These are phyloP conservation scores for Moelleriella libera DNA, from an alignment of 2,329 filamentous ascomycete species.

Conservation along the genomic window DNA sequence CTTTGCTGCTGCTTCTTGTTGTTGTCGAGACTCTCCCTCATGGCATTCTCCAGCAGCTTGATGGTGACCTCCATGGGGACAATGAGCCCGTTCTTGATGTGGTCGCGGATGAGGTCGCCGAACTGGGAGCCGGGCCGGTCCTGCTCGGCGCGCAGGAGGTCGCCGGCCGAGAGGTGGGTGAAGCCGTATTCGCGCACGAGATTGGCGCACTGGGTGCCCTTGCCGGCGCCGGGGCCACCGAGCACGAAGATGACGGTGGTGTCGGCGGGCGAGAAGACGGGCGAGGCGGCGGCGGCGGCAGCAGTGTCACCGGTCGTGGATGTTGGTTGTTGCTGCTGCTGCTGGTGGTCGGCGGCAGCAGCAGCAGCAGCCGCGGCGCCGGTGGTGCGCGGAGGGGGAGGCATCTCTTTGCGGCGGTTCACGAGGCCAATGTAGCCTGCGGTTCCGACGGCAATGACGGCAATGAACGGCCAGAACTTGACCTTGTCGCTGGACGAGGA, in stretches of 20 bases:
- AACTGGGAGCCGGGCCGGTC: slow-evolving; percentile 75
- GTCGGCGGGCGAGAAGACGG: slow-evolving; percentile 60
- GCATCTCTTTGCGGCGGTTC: slow-evolving; percentile 28
- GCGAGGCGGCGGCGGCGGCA: slow-evolving; percentile 33
- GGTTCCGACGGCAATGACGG: slow-evolving; percentile 31
- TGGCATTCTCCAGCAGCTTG: slow-evolving; percentile 84
- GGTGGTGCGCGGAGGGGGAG: not conserved
- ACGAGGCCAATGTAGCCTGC: slow-evolving; percentile 36
- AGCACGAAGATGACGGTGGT: slow-evolving; percentile 96
- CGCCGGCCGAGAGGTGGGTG: slow-evolving; percentile 84
- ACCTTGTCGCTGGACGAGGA: slow-evolving; percentile 20
- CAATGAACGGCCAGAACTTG: slow-evolving; percentile 46
- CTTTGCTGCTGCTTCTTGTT: slow-evolving; percentile 10
- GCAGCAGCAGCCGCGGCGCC: slow-evolving; percentile 25
- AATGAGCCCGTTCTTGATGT: slow-evolving; percentile 89
- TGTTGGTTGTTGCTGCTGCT: too few relatives aligned
- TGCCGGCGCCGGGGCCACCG: slow-evolving; percentile 87
- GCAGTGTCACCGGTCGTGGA: too few relatives aligned
- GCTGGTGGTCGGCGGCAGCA: slow-evolving; percentile 12
- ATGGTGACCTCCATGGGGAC: slow-evolving; percentile 99
- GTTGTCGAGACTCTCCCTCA: slow-evolving; percentile 53
- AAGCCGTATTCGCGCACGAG: slow-evolving; percentile 83
- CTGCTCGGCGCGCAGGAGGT: slow-evolving; percentile 88
- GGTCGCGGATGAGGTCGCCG: slow-evolving; percentile 80
- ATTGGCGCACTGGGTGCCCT: slow-evolving; percentile 87